Percentiles rank a stretch among this genome's conserved stretches.
Conservation (phyloP, 495 filamentous ascomycete species). For the Penicillium coprophilum region DNA sequence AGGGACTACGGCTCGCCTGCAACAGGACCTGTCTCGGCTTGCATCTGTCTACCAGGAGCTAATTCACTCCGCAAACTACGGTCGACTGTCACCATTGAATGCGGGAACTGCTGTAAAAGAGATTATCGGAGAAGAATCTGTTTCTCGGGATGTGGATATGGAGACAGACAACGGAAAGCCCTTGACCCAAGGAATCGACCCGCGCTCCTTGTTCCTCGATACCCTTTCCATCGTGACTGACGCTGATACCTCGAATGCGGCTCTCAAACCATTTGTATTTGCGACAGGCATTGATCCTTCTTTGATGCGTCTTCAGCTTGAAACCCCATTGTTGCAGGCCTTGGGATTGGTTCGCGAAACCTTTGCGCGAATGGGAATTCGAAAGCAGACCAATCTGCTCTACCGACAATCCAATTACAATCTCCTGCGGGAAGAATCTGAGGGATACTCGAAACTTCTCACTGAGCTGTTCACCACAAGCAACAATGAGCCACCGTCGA, state of each 20-base stretch:
- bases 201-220: constrained; percentile 75
- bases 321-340: constrained; percentile 67
- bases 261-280: constrained; percentile 56
- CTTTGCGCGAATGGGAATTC: constrained; percentile 78
- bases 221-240: constrained; percentile 70
- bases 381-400: constrained; percentile 85
- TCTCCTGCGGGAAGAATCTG: constrained; percentile 88
- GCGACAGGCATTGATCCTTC: constrained; percentile 69
- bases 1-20: constrained; percentile 54
- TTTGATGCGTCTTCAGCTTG: constrained; percentile 80
- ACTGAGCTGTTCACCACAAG: constrained; percentile 86
- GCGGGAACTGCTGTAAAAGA: constrained; percentile 72
- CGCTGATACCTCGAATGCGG: constrained; percentile 54
- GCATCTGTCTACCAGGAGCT: constrained; percentile 82
- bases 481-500: constrained; percentile 57
- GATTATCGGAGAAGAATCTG: constrained; percentile 61
- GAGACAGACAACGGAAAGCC: constrained; percentile 30
- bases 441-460: constrained; percentile 87
- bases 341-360: constrained; percentile 79
- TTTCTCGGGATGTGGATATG: constrained; percentile 41
- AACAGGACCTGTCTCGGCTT: constrained; percentile 65
- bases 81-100: constrained; percentile 61
- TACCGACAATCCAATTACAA: constrained; percentile 98
- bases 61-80: constrained; percentile 67
- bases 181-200: constrained; percentile 50